Evolutionary conservation across 352 stramenopile species (phyloP).

Genomic region (Pythium brachiatum): DNA sequence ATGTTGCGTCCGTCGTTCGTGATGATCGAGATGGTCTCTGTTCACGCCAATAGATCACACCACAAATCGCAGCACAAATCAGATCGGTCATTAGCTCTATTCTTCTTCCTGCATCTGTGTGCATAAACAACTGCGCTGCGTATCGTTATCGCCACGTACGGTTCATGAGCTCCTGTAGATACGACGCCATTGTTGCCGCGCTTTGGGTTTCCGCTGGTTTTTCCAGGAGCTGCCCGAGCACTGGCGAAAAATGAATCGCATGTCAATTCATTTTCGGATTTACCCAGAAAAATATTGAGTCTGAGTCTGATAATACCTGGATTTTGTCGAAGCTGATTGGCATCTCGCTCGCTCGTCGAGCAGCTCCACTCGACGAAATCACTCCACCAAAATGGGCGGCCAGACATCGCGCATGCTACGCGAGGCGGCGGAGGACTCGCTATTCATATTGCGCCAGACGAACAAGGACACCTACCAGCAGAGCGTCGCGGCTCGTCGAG

Average conservation of each 20-base stretch:
- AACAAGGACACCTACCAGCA: slow-evolving; percentile 66
- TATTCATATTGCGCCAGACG: slow-evolving; percentile 79
- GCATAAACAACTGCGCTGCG: neutral
- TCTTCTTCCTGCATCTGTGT: neutral
- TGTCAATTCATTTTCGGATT: slow-evolving; percentile 24
- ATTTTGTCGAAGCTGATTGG: neutral
- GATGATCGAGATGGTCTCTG: slow-evolving; percentile 91
- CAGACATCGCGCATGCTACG: slow-evolving; percentile 79
- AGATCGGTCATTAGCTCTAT: neutral
- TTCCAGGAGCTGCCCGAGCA: neutral
- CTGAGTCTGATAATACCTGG: slow-evolving; percentile 19
- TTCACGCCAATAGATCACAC: neutral
- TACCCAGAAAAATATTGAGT: slow-evolving; percentile 8
- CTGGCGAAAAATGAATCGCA: slow-evolving; percentile 24
- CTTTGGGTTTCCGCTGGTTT: slow-evolving; percentile 7
- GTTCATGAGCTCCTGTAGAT: slow-evolving; percentile 82
- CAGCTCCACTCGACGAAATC: neutral
- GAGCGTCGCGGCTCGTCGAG: slow-evolving; percentile 44
- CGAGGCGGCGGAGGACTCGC: slow-evolving; percentile 74
- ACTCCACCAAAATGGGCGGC: slow-evolving; percentile 50
- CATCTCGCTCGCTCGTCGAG: neutral
- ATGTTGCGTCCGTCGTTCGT: slow-evolving; percentile 95
- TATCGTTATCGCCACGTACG: slow-evolving; percentile 40
- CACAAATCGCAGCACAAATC: neutral
- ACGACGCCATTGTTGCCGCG: slow-evolving; percentile 60